Evolutionary conservation across 2,329 filamentous ascomycete species (phyloP).

Genomic region (Aspergillus ustus): DNA sequence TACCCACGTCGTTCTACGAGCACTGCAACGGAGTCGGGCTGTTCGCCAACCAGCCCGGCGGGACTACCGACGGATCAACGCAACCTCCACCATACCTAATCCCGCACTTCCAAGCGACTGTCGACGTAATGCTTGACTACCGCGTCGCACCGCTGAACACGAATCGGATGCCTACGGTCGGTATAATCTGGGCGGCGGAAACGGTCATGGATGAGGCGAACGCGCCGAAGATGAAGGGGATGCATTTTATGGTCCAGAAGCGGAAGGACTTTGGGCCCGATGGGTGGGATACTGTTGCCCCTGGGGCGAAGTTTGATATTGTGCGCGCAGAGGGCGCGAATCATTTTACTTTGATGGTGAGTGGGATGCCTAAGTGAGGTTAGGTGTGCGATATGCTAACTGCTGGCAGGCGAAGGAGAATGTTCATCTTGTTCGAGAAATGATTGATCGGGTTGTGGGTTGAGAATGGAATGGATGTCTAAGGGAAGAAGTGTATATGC

Average conservation of each 20-base stretch:
- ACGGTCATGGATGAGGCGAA: conserved; percentile 1
- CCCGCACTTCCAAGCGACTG: conserved; percentile 9
- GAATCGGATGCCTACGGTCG: conserved; percentile 5
- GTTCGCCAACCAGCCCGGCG: conserved; percentile 5
- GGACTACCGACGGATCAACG: background rate
- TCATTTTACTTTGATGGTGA: conserved; percentile 12
- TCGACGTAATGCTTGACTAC: conserved; percentile 12
- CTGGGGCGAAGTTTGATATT: conserved; percentile 1
- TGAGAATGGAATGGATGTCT: background rate
- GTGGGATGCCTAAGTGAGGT: background rate
- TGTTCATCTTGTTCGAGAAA: conserved; percentile 7
- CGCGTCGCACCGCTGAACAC: conserved; percentile 2
- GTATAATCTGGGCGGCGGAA: conserved; percentile 6
- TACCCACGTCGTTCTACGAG: background rate
- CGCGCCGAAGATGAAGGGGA: conserved; percentile 7
- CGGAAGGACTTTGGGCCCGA: conserved; percentile 9
- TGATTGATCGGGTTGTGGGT: conserved; percentile 5
- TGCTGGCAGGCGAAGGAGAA: background rate
- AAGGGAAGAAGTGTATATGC: too few relatives aligned
- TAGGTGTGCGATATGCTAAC: background rate
- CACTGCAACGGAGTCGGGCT: conserved; percentile 6
- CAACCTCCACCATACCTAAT: conserved; percentile 5
- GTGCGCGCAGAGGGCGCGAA: background rate
- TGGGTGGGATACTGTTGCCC: conserved; percentile 6
- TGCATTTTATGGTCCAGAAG: conserved; percentile 10